Evolutionary conservation across 441 rosid genomes (phyloP), one percentile per base, ranked within the genome.

Genomic region (Pelargonium cotyledonis): DNA sequence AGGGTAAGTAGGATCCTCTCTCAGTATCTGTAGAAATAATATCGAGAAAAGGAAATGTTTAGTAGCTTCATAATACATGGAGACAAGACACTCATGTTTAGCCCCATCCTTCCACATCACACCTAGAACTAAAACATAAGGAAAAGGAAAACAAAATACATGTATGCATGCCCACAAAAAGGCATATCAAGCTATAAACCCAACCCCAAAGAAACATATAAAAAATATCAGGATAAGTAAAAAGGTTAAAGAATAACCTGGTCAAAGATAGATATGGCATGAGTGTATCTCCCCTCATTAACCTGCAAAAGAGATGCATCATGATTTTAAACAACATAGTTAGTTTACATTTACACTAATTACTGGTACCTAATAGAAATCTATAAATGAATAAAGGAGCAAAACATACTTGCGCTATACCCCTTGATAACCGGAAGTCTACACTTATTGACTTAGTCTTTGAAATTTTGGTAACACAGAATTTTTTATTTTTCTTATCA

Each of bases 341-440:
- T 43, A 58, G 72, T 68, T 63, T 26, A 53, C 8, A 62, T 66
- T 65, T 41, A 68, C 21, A 63, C 63, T 43, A 63, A 40, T 14
- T 19, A 55, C 70, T 44, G 53, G 23, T 61, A 31, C 46, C 26
- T 53, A 60, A 29, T 47, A 21, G 6, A 72, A 77, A 63, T 66
- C 61, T 35, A 71, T 53, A 46, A 69, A 61, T 63, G 5, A 68
- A 31, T 8, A 69, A 72, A 58, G 55, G 53, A 66, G 69, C 21
- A 6, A 40, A 68, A 62, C 67, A 49, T 78, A 90, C 99, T 95
- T 92, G 97, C 18, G 98, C 95, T 80, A 92, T 95, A 74, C 99
- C 99, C 84, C 95, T 86, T 73, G 99, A 95, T 55, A 92, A 85
- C 66, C 99, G 89, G 65, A 95, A 88, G 83, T 92, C 98, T 71